Evolutionary conservation across 202 grass and related monocot species (phyloP), one percentile per base, ranked within the genome.

Genomic region (Setaria viridis): DNA sequence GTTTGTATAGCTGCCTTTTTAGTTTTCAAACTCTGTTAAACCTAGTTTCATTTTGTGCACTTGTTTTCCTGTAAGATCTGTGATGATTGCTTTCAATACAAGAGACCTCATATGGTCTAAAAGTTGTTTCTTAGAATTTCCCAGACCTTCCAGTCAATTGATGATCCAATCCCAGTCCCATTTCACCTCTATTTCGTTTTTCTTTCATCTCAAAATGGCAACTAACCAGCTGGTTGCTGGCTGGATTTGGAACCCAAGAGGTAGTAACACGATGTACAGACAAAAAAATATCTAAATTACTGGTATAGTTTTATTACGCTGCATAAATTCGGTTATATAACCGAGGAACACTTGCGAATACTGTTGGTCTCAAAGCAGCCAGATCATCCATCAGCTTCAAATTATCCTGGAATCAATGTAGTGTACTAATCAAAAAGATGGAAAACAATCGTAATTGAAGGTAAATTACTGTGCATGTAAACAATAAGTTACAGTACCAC

Each of bases 351-450:
- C 97, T 99, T 80, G 84, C 47, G 39, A 99, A 99, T 68, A 94
- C 48, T 19, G 97, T 99, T 63, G 97, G 97, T 78, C 92, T 94
- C 80, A 99, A 87, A 89, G 48, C 85, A 83, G 92, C 92, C 74
- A 99, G 67, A 88, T 99, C 97, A 81, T 99, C 97, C 90, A 99
- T 99, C 83, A 99, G 85, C 86, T 99, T 99, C 87, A 99, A 80
- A 83, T 90, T 99, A 87, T 99, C 97, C 97, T 99, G 91, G 57
- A 88, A 86, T 35, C 73, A 70, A 39, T 8, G 11, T 20, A 84
- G 74, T 51, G 64, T 48, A 58, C 49, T 57, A 48, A 62, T 83
- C 13, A 50, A 74, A 76, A 60, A 68, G 70, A 76, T 70, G 77
- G 57, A 55, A 85, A 56, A 39, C 7, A 73, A 51, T 53, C 39